These are phyloP conservation scores for Globisporangium cystogenes DNA, from an alignment of 352 stramenopile genomes.

Conservation along the genomic window DNA sequence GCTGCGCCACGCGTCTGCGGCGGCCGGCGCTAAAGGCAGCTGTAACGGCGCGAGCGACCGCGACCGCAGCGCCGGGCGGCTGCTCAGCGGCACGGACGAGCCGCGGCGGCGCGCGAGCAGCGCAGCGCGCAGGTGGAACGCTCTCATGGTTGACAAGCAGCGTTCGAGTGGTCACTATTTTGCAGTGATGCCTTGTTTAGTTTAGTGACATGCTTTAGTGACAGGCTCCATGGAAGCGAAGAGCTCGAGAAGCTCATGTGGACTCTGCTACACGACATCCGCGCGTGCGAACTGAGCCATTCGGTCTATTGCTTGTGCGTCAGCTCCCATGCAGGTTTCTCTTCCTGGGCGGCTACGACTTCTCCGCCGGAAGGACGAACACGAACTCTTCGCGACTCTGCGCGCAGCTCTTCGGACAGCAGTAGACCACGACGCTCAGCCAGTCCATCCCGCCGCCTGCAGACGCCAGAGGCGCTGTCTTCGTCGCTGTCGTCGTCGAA, in stretches of 20 bases:
- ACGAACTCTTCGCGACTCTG: constrained; percentile 64
- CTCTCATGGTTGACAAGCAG: constrained; percentile 3
- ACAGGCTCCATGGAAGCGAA: no score
- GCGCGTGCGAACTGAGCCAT: no score
- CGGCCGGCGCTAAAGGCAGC: no score
- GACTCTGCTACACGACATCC: no score
- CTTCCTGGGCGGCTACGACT: constrained; percentile 1
- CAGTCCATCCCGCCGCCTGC: constrained; percentile 67
- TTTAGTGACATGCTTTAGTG: no score
- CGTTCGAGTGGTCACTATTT: no score
- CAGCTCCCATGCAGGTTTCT: not conserved
- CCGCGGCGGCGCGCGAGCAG: not conserved
- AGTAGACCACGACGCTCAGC: constrained; percentile 74
- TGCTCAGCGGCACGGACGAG: not conserved
- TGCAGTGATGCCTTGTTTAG: no score
- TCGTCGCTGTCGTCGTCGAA: not conserved
- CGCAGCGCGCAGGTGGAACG: constrained; percentile 5
- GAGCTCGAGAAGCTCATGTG: no score
- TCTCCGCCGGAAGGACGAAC: constrained; percentile 44
- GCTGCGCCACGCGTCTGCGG: not conserved
- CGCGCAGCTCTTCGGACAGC: constrained; percentile 60
- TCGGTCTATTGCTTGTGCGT: not conserved
- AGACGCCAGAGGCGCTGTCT: constrained; percentile 4
- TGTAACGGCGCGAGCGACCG: not conserved
- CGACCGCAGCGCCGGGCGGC: not conserved